Evolutionary conservation across 2,329 filamentous ascomycete genomes (phyloP).

Genomic region (Fusarium pseudocircinatum): DNA sequence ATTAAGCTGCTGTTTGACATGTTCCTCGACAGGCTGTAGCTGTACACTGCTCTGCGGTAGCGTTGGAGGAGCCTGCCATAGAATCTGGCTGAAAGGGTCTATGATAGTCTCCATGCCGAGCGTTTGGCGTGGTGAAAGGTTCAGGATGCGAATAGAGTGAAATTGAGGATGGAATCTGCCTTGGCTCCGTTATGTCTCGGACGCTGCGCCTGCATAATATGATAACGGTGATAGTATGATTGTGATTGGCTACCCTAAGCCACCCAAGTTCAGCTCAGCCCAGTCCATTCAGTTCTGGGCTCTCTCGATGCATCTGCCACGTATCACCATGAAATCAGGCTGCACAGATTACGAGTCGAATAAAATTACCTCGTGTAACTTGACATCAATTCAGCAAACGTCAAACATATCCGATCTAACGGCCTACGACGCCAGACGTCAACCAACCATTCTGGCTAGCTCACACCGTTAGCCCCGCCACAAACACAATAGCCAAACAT

Average conservation of each 20-base stretch:
- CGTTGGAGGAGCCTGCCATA: background rate
- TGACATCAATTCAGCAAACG: background rate
- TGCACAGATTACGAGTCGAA: background rate
- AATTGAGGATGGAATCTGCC: background rate
- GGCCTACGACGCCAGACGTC: background rate
- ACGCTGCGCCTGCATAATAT: background rate
- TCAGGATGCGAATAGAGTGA: accelerated
- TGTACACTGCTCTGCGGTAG: accelerated
- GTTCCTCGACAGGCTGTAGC: accelerated
- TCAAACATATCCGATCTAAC: background rate
- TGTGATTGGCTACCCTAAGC: background rate
- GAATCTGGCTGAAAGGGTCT: background rate
- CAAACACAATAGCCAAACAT: accelerated
- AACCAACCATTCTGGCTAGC: accelerated
- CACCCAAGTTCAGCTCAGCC: background rate
- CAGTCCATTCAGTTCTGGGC: background rate
- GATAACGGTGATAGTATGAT: accelerated
- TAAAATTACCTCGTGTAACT: background rate
- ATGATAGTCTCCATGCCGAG: background rate
- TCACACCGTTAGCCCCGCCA: background rate
- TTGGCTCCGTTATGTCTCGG: background rate
- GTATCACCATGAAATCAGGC: background rate
- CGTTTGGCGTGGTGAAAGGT: accelerated
- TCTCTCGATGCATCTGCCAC: background rate
- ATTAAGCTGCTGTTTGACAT: background rate